Percentiles rank a stretch among this genome's conserved stretches.
Conservation (phyloP, 495 filamentous ascomycete genomes). For the Clohesyomyces aquaticus region DNA sequence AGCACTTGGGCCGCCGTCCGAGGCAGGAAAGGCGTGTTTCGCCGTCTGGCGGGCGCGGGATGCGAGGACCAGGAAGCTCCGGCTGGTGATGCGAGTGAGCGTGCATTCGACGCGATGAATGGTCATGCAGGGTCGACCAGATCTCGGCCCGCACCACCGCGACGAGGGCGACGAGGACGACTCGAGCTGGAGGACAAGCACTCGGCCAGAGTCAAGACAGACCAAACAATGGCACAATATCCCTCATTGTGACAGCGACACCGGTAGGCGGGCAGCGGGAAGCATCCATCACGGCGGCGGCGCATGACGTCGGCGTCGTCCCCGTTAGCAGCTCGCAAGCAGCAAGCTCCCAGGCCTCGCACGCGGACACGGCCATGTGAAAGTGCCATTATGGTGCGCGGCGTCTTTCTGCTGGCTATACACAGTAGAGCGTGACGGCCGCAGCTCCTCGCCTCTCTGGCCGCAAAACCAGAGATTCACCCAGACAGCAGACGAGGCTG, state of each 20-base stretch:
- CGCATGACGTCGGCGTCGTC: background rate
- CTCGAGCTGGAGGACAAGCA: no score
- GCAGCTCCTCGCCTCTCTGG: no score
- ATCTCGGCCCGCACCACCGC: constrained; percentile 22
- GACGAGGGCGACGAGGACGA: no score
- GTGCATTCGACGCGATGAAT: background rate
- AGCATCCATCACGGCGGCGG: background rate
- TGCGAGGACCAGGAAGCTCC: constrained; percentile 1
- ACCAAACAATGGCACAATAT: no score
- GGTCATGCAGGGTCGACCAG: constrained; percentile 21
- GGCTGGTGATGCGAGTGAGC: background rate
- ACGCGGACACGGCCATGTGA: background rate
- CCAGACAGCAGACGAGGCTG: background rate
- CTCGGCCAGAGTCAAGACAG: no score
- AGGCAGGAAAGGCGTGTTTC: background rate
- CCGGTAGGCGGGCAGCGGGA: background rate
- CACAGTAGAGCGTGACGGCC: no score
- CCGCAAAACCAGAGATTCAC: no score
- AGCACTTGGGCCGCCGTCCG: no score
- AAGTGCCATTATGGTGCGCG: background rate
- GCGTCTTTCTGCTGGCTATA: no score
- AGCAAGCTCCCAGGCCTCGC: no score
- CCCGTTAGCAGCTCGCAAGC: no score
- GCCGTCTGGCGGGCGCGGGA: background rate
- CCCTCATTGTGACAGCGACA: background rate